Evolutionary conservation across 129 eudicot species (phyloP).

Genomic region (Rutidosis leptorrhynchoides): DNA sequence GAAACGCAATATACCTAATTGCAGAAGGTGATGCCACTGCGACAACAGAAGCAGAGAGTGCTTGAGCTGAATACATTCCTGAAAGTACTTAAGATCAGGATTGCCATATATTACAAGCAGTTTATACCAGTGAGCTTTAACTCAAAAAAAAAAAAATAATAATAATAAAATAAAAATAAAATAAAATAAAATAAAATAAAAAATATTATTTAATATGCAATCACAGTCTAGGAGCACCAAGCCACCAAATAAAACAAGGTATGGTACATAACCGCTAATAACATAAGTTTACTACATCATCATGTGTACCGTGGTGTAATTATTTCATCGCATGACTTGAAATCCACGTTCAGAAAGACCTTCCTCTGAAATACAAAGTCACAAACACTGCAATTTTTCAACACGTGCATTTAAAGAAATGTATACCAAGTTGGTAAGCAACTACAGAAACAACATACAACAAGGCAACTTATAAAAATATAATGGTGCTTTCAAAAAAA

Average conservation of each 20-base stretch:
- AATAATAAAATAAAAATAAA: too few relatives aligned
- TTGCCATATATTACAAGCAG: conserved; percentile 5
- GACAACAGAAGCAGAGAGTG: conserved; percentile 72
- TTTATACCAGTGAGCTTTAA: too few relatives aligned
- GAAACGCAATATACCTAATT: conserved; percentile 46
- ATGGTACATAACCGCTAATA: background rate
- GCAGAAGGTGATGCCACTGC: conserved; percentile 97
- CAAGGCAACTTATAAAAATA: conserved; percentile 3
- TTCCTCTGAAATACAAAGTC: conserved; percentile 77
- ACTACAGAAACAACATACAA: conserved; percentile 6
- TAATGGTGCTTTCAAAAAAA: too few relatives aligned
- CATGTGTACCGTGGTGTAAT: conserved; percentile 69
- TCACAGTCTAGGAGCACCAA: background rate
- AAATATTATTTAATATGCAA: background rate
- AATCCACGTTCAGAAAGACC: conserved; percentile 85
- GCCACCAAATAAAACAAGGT: background rate
- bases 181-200: too few relatives aligned
- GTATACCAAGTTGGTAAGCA: background rate
- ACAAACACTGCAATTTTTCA: conserved; percentile 21
- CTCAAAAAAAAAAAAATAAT: too few relatives aligned
- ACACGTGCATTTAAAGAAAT: background rate
- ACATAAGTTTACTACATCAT: background rate
- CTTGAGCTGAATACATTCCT: conserved; percentile 65
- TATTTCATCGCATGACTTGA: conserved; percentile 66
- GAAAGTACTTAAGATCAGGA: conserved; percentile 19